A percentile compares a stretch with the other conserved stretches of the same genome.
Conservation (phyloP, 768 basidiomycete species). For the Boletellus sp. region DNA sequence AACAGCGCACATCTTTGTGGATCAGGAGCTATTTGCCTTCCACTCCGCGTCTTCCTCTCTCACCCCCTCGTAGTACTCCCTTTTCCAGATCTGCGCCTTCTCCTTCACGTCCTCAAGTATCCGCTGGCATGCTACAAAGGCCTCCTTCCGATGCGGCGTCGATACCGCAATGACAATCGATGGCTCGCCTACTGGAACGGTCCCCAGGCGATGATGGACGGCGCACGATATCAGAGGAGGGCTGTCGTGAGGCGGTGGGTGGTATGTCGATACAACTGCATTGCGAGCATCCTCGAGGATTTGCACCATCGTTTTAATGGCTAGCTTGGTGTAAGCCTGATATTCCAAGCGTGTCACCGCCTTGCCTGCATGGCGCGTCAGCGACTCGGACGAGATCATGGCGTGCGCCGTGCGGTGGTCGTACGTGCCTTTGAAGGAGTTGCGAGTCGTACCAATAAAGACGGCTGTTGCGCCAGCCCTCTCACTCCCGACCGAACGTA, state of each 20-base stretch:
- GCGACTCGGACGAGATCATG: too few species aligned
- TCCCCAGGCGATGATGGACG: constrained; percentile 74
- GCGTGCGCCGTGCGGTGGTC: neutral
- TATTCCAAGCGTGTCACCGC: constrained; percentile 72
- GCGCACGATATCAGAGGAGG: constrained; percentile 53
- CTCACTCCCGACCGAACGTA: constrained; percentile 59
- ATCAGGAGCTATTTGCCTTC: constrained; percentile 54
- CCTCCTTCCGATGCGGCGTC: constrained; percentile 78
- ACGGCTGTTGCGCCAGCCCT: constrained; percentile 68
- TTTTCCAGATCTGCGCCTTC: constrained; percentile 87
- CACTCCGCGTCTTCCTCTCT: constrained; percentile 59
- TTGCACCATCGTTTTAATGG: constrained; percentile 69
- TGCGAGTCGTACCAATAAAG: constrained; percentile 84
- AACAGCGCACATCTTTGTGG: constrained; percentile 1
- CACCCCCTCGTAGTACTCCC: constrained; percentile 79
- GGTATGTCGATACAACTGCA: constrained; percentile 41
- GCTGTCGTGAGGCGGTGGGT: constrained; percentile 22
- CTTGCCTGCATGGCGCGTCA: constrained; percentile 47
- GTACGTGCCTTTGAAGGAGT: constrained; percentile 71
- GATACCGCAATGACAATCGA: constrained; percentile 86
- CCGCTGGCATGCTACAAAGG: constrained; percentile 74
- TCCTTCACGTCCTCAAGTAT: constrained; percentile 84
- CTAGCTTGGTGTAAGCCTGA: constrained; percentile 77
- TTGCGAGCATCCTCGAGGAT: constrained; percentile 50
- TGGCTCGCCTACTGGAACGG: constrained; percentile 71